A percentile compares a stretch with the other conserved stretches of the same genome.
Evolutionary conservation across 2,329 filamentous ascomycete species (phyloP).

Genomic region (Aspergillus bombycis): DNA sequence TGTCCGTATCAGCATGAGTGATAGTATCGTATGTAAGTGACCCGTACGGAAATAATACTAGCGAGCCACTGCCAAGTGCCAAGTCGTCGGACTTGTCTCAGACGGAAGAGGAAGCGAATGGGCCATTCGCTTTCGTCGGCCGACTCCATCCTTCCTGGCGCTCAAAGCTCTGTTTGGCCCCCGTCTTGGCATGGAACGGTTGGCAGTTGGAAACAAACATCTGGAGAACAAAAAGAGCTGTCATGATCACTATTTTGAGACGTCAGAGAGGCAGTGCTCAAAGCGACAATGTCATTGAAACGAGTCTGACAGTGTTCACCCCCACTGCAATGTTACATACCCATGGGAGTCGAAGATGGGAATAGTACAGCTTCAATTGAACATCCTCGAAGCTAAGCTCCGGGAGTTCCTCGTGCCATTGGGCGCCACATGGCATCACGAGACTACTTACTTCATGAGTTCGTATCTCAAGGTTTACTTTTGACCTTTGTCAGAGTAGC

Average conservation of each 20-base stretch:
- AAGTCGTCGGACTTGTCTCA: not conserved
- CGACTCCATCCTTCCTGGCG: not conserved
- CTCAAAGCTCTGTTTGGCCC: not conserved
- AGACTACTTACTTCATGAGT: not conserved
- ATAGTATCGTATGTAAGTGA: not conserved
- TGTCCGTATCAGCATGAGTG: not conserved
- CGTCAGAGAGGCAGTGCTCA: not conserved
- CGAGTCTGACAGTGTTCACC: not conserved
- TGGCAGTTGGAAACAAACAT: not conserved
- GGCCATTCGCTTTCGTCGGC: not conserved
- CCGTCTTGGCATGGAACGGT: not conserved
- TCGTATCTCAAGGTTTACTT: not conserved
- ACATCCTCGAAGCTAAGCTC: not conserved
- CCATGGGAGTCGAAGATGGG: too few species aligned
- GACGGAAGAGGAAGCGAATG: not conserved
- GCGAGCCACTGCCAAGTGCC: constrained; percentile 3
- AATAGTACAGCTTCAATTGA: not conserved
- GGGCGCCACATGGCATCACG: not conserved
- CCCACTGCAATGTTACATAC: not conserved
- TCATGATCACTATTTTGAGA: not conserved
- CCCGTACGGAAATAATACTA: not conserved
- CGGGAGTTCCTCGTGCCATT: not conserved
- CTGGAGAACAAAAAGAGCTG: not conserved
- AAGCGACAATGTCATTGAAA: not conserved
- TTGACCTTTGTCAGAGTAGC: not conserved